Base-by-base conservation (phyloP, 306 rosid genomes). In the Heteromeles arbutifolia region DNA sequence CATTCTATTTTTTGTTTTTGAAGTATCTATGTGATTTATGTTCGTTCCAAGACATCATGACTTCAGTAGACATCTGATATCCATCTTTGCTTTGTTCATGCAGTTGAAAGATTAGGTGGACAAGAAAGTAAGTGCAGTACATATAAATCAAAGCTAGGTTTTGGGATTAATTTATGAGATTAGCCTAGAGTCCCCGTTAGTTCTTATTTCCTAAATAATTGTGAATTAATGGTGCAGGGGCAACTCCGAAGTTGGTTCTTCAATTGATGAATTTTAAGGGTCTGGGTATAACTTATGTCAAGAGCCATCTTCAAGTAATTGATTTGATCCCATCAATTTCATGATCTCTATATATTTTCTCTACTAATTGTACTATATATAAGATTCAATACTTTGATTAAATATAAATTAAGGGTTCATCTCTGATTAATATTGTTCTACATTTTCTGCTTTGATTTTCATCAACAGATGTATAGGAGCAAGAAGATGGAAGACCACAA, bases 231-330 rank as follows among this genome's bases (percentile, higher is more conserved):
- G 68, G 69, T 61, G 84, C 78, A 85, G 86, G 78, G 83, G 86
- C 89, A 56, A 85, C 89, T 57, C 89, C 86, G 4, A 85, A 85
- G 72, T 71, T 85, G 74, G 86, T 85, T 59, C 86, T 85, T 78
- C 85, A 85, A 37, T 6, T 80, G 74, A 85, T 82, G 86, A 82
- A 85, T 70, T 58, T 83, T 53, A 77, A 82, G 82, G 89, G 89
- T 57, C 89, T 82, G 31, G 83, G 79, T 85, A 85, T 85, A 67
- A 84, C 89, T 78, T 86, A 85, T 61, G 86, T 82, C 45, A 82
- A 85, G 63, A 82, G 86, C 76, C 86, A 85, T 77, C 86, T 85
- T 57, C 89, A 85, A 77, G 89, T 82, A 80, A 87, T 70, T 59
- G 69, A n/a, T 44, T 15, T 43, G 10, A 15, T 70, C 10, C 4